phyloP scores from a whole-genome alignment of 805 yeast genomes.

The Yamadazyma olivae region DNA sequence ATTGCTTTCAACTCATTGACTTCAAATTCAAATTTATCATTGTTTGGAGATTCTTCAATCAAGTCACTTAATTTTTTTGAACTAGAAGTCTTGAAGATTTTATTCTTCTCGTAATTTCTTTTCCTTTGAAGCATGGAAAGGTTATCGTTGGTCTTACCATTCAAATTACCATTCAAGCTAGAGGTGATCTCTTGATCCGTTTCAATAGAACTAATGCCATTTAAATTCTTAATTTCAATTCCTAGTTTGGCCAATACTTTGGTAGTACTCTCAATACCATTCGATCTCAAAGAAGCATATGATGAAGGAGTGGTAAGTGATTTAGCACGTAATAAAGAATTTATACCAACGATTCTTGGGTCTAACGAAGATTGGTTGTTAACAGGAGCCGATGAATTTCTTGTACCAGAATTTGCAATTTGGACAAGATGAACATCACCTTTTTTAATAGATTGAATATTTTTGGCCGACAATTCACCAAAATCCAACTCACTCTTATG shows the following conservation, averaged over 20 bases:
- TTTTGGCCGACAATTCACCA: background rate
- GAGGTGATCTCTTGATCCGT: background rate
- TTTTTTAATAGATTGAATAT: background rate
- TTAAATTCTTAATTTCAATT: constrained; percentile 18
- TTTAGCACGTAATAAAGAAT: constrained; percentile 32
- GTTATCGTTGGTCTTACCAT: background rate
- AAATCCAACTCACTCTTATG: constrained; percentile 14
- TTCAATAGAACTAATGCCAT: background rate
- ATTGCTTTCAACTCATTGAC: constrained; percentile 3
- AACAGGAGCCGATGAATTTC: constrained; percentile 24
- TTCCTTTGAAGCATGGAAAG: background rate
- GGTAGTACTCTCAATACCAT: constrained; percentile 22
- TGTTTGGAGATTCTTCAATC: constrained; percentile 10
- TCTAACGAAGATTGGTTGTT: constrained; percentile 34
- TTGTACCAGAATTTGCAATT: constrained; percentile 1
- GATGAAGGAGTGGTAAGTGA: constrained; percentile 29
- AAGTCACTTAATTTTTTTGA: constrained; percentile 28
- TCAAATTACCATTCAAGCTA: background rate
- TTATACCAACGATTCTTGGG: constrained; percentile 26
- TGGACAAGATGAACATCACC: background rate
- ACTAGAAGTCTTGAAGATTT: constrained; percentile 33
- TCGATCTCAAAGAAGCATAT: constrained; percentile 15
- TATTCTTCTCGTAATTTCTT: constrained; percentile 5
- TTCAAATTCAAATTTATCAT: constrained; percentile 8
- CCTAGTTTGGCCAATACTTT: constrained; percentile 37